These are phyloP conservation scores for Pseudomassariella vexata DNA, from an alignment of 2,329 filamentous ascomycete genomes.

Conservation along the genomic window DNA sequence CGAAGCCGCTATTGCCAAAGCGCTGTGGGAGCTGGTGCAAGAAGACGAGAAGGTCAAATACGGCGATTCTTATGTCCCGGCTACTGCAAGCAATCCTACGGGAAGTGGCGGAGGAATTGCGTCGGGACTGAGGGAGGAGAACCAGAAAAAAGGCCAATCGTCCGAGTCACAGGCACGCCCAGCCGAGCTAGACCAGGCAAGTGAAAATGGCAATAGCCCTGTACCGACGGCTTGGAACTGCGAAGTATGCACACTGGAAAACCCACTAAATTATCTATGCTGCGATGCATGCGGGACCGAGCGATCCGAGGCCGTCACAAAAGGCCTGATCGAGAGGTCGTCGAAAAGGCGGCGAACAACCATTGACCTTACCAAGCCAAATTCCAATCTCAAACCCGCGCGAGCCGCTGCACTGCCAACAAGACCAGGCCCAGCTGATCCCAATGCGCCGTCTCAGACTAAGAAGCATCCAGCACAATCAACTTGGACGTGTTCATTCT, in stretches of 20 bases:
- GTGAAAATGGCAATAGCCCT: neutral
- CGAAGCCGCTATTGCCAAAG: slow-evolving; percentile 78
- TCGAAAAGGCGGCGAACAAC: slow-evolving; percentile 15
- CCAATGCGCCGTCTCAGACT: too few species aligned
- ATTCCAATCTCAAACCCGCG: slow-evolving; percentile 6
- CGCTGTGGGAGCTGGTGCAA: slow-evolving; percentile 79
- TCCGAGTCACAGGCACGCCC: slow-evolving; percentile 7
- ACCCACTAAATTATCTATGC: slow-evolving; percentile 41
- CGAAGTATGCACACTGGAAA: slow-evolving; percentile 50
- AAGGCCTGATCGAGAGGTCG: slow-evolving; percentile 10
- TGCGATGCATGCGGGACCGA: slow-evolving; percentile 53
- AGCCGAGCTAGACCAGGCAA: neutral
- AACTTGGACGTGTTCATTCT: slow-evolving; percentile 48
- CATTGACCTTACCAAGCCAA: slow-evolving; percentile 16
- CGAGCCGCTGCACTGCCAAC: slow-evolving; percentile 3
- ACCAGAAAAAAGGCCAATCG: slow-evolving; percentile 8
- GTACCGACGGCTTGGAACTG: slow-evolving; percentile 42
- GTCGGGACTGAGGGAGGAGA: neutral
- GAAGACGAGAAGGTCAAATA: slow-evolving; percentile 61
- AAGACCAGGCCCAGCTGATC: too few species aligned
- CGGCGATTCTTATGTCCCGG: slow-evolving; percentile 45
- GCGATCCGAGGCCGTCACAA: slow-evolving; percentile 26
- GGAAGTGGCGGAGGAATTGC: slow-evolving; percentile 33
- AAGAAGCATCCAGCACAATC: slow-evolving; percentile 13
- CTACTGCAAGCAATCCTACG: slow-evolving; percentile 45